Percentiles rank a stretch among this genome's conserved stretches.
Conservation (phyloP, 495 filamentous ascomycete genomes). For the Aspergillus ostianus region DNA sequence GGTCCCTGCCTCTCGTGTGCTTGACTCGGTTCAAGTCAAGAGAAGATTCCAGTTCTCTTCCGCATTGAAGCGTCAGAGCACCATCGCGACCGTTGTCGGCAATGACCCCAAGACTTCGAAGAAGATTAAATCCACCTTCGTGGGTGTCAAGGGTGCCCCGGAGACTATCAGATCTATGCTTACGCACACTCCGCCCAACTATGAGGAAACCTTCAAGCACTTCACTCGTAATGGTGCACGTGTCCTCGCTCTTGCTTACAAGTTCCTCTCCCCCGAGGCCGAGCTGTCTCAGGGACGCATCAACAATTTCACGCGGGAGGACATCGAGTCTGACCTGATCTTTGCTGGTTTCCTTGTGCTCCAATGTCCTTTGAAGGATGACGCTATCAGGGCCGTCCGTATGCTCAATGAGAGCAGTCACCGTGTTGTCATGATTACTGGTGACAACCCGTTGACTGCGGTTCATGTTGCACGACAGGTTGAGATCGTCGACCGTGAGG, state of each 20-base stretch:
- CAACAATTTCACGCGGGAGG: conserved; percentile 88
- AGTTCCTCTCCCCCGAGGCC: conserved; percentile 74
- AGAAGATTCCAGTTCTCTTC: conserved; percentile 98
- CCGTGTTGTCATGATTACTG: conserved; percentile 98
- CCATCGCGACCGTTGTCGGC: conserved; percentile 75
- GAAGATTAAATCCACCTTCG: conserved; percentile 78
- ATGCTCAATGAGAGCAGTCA: conserved; percentile 99
- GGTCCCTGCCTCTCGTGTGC: conserved; percentile 43
- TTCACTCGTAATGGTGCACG: conserved; percentile 93
- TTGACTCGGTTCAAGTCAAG: conserved; percentile 81
- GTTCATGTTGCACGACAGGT: conserved; percentile 94
- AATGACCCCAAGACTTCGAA: conserved; percentile 66
- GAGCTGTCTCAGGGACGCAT: conserved; percentile 81
- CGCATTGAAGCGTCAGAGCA: conserved; percentile 91
- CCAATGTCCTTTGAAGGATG: conserved; percentile 94
- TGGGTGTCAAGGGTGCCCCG: conserved; percentile 93
- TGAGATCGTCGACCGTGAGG: conserved; percentile 95
- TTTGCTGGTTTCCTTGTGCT: conserved; percentile 97
- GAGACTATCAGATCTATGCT: conserved; percentile 96
- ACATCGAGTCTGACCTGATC: conserved; percentile 78
- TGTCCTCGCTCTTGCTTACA: conserved; percentile 91
- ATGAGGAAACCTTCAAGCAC: conserved; percentile 98
- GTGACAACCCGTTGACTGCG: conserved; percentile 95
- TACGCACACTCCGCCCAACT: conserved; percentile 74
- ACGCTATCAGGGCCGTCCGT: conserved; percentile 86